Conservation (phyloP, 2,329 filamentous ascomycete genomes). For the Colletotrichum orchidophilum region DNA sequence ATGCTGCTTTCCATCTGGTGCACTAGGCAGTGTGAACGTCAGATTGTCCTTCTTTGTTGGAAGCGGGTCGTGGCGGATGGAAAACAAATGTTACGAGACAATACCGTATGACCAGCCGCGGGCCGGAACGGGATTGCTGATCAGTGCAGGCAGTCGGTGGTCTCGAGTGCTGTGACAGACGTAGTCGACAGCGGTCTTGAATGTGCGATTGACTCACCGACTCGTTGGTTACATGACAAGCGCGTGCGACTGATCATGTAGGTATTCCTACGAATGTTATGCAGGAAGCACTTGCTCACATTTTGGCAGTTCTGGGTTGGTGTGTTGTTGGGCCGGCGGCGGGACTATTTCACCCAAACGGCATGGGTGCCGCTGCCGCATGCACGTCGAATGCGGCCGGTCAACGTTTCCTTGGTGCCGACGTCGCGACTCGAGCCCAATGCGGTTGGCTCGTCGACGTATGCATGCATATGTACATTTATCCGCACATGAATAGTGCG, state of each 20-base stretch:
- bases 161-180: not conserved
- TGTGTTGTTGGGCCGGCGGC: constrained; percentile 3
- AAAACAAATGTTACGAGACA: not conserved
- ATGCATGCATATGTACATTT: constrained; percentile 15
- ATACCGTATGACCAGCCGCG: not conserved
- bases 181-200: not conserved
- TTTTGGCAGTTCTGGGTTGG: not conserved
- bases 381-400: constrained; percentile 17
- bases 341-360: constrained; percentile 6
- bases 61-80: not conserved
- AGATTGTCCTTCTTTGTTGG: not conserved
- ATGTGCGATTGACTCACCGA: not conserved
- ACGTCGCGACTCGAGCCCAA: constrained; percentile 32
- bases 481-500: constrained; percentile 14
- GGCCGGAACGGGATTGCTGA: not conserved
- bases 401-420: constrained; percentile 21
- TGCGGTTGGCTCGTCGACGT: constrained; percentile 26
- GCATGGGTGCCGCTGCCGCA: not conserved
- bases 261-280: not conserved
- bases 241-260: not conserved
- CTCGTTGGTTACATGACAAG: not conserved
- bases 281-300: not conserved
- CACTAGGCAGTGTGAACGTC: not conserved
- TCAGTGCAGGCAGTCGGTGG: not conserved
- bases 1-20: not conserved